Base-by-base conservation (phyloP, 495 filamentous ascomycete genomes). In the Chlorociboria aeruginascens region DNA sequence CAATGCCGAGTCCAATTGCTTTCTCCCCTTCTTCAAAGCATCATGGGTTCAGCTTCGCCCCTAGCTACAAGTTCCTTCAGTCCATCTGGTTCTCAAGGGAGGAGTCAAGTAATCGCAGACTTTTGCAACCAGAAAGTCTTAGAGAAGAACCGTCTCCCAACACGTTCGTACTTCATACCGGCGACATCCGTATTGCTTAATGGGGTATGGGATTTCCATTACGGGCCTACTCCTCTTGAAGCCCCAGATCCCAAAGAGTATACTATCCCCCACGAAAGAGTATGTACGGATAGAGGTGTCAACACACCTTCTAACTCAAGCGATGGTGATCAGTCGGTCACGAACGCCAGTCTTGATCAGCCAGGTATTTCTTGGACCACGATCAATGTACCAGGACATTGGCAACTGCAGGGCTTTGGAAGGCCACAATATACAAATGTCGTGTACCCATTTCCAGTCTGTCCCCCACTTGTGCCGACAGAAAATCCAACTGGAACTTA, bases 401-500 rank as follows among this genome's bases (percentile, higher is more conserved):
- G 81, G 81, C 81, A 85, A 52, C 65, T 79, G 13, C 78, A 83
- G 55, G 48, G 52, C n/a, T 40, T 47, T 32, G 52, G 52, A 3
- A 68, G 68, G 9, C 81, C 81, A 0, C 77, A 82, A 33, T 83
- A 83, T 45, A 83, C 78, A 9, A 85, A 84, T 50, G 58, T 77
- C 44, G 64, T 73, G 40, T 82, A 68, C 51, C 81, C 79, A 7
- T 79, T 81, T 45, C 79, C 79, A 1, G 69, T 74, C 3, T 65
- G 72, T 44, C 79, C 79, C 6, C 81, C 81, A 1, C 55, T 66
- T 43, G 71, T 83, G 13, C 79, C 81, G 1, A 71, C 79, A 20
- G 68, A 77, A 17, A 85, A 85, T 49, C 76, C 81, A 45, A 81
- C 75, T 12, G 81, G 82, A 8, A 74, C 73, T 12, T 85, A 85